A percentile compares a stretch with the other conserved stretches of the same genome.
Conservation (phyloP, 306 rosid species). For the Rosa multiflora region DNA sequence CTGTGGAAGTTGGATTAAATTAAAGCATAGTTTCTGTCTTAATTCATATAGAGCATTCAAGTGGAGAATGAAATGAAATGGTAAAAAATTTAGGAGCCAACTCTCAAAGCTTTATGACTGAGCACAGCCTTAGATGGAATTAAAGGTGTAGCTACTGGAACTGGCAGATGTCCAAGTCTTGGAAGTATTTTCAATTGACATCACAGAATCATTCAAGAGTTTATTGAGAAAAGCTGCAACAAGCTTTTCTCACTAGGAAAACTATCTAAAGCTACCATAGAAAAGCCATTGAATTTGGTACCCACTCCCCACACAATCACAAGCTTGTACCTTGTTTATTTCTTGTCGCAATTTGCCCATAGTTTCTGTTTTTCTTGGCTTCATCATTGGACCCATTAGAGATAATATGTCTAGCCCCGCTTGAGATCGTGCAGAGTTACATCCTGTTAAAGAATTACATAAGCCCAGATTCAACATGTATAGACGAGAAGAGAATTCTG, state of each 20-base stretch:
- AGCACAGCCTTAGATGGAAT: background rate
- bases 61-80: background rate
- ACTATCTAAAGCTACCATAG: conserved; percentile 7
- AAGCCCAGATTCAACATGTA: conserved; percentile 13
- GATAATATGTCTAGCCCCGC: conserved; percentile 97
- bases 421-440: conserved; percentile 90
- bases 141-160: background rate
- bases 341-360: conserved; percentile 92
- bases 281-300: conserved; percentile 5
- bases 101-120: background rate
- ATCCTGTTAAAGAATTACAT: conserved; percentile 44
- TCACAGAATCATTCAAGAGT: background rate
- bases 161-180: background rate
- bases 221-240: background rate
- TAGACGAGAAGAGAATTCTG: background rate
- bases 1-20: background rate
- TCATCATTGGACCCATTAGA: conserved; percentile 99
- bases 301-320: conserved; percentile 5
- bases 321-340: conserved; percentile 66
- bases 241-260: background rate
- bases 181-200: background rate
- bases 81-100: background rate
- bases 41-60: background rate
- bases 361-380: conserved; percentile 92
- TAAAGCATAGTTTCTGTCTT: no score